These are phyloP conservation scores for Lichtheimia ornata DNA, from an alignment of 371 early-diverging fungal species.

Conservation along the genomic window DNA sequence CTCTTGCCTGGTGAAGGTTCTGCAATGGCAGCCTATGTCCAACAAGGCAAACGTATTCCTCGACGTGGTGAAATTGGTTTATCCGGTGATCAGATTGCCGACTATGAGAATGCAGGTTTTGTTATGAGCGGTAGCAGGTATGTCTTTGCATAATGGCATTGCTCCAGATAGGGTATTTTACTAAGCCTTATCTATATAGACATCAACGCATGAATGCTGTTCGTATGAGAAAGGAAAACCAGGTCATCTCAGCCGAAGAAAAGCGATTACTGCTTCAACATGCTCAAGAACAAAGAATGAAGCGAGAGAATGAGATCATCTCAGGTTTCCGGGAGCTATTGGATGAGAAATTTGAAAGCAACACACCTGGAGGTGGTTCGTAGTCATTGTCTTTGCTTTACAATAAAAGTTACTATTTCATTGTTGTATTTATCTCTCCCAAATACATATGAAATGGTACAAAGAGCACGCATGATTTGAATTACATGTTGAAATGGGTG, in stretches of 20 bases:
- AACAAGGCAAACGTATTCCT: constrained; percentile 94
- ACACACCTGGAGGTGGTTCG: no score
- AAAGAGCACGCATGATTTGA: no score
- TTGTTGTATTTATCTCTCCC: no score
- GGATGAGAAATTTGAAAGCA: constrained; percentile 38
- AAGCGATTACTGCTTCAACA: constrained; percentile 77
- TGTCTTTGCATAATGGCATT: not conserved
- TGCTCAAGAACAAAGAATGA: constrained; percentile 82
- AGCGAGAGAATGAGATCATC: constrained; percentile 89
- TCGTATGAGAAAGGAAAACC: constrained; percentile 94
- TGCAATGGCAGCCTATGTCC: constrained; percentile 72
- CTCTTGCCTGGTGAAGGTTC: constrained; percentile 57
- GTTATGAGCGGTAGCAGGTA: constrained; percentile 95
- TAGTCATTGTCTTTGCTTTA: no score
- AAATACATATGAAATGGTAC: no score
- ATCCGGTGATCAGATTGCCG: constrained; percentile 78
- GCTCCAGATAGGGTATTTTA: not conserved
- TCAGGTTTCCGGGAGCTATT: constrained; percentile 79
- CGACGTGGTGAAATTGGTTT: constrained; percentile 97
- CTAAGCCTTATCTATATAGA: constrained; percentile 26
- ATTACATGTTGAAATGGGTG: no score
- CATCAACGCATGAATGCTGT: constrained; percentile 96
- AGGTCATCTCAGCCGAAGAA: constrained; percentile 88
- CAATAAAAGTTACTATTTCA: no score
- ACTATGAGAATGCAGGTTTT: constrained; percentile 87